Evolutionary conservation across 2,329 filamentous ascomycete genomes (phyloP).

Genomic region (Penicillium crustosum): DNA sequence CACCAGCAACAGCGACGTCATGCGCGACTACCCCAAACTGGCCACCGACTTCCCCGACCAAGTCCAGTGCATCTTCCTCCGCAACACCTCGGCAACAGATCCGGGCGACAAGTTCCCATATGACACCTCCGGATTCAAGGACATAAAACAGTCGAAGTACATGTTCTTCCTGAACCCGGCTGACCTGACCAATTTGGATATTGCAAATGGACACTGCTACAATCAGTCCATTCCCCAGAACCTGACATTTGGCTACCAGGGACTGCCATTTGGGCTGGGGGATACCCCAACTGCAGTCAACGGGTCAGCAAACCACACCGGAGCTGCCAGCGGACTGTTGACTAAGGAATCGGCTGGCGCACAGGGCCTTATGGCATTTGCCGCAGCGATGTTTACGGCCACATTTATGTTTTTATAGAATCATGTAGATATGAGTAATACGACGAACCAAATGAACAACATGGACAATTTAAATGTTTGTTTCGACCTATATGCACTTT

Average conservation of each 20-base stretch:
- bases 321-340: constrained; percentile 12
- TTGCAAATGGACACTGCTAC: constrained; percentile 66
- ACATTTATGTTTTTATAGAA: constrained; percentile 16
- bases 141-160: constrained; percentile 64
- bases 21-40: constrained; percentile 61
- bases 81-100: constrained; percentile 73
- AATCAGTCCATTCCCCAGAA: constrained; percentile 67
- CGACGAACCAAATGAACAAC: not conserved
- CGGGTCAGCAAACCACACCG: constrained; percentile 18
- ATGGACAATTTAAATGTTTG: not conserved
- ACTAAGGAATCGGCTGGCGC: not conserved
- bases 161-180: constrained; percentile 78
- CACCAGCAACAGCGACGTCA: constrained; percentile 74
- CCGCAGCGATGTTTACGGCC: constrained; percentile 6
- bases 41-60: constrained; percentile 67
- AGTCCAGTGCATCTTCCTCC: constrained; percentile 74
- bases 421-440: constrained; percentile 4
- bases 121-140: constrained; percentile 69
- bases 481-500: too few relatives aligned
- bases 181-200: constrained; percentile 65
- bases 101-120: constrained; percentile 68
- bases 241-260: constrained; percentile 68
- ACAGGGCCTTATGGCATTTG: constrained; percentile 6
- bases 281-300: constrained; percentile 11
- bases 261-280: constrained; percentile 29